Evolutionary conservation across 768 basidiomycete species (phyloP).

Genomic region (Boletus reticuloceps): DNA sequence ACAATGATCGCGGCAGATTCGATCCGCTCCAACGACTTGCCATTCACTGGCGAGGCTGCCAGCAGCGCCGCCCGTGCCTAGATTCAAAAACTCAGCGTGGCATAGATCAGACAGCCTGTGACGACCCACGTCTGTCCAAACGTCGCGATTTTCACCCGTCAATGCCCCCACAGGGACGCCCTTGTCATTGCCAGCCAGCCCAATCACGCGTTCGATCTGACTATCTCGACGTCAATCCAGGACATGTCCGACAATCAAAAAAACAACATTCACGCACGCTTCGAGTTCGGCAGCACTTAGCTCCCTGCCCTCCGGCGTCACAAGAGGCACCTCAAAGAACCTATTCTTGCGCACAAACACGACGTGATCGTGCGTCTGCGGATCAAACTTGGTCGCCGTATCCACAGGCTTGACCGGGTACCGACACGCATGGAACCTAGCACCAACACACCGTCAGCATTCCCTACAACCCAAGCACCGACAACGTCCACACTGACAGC

Average conservation of each 20-base stretch:
- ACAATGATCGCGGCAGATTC: conserved; percentile 89
- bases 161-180: conserved; percentile 70
- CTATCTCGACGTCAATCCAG: conserved; percentile 25
- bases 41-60: conserved; percentile 63
- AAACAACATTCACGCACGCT: conserved; percentile 38
- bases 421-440: conserved; percentile 88
- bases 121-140: conserved; percentile 84
- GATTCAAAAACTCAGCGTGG: not conserved
- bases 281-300: conserved; percentile 83
- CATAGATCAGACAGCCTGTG: not conserved
- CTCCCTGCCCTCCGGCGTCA: conserved; percentile 59
- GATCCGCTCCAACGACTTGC: conserved; percentile 66
- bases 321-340: conserved; percentile 81
- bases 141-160: conserved; percentile 85
- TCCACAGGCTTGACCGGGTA: conserved; percentile 84
- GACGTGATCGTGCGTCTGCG: conserved; percentile 76
- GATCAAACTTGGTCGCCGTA: conserved; percentile 77
- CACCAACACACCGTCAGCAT: conserved; percentile 2
- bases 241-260: not conserved
- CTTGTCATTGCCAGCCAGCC: conserved; percentile 49
- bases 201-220: conserved; percentile 70
- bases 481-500: conserved; percentile 48
- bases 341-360: conserved; percentile 89
- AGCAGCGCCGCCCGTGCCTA: conserved; percentile 63
- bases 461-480: not conserved